Evolutionary conservation across 148 eudicot species (phyloP).

Genomic region (Persicaria maculosa): DNA sequence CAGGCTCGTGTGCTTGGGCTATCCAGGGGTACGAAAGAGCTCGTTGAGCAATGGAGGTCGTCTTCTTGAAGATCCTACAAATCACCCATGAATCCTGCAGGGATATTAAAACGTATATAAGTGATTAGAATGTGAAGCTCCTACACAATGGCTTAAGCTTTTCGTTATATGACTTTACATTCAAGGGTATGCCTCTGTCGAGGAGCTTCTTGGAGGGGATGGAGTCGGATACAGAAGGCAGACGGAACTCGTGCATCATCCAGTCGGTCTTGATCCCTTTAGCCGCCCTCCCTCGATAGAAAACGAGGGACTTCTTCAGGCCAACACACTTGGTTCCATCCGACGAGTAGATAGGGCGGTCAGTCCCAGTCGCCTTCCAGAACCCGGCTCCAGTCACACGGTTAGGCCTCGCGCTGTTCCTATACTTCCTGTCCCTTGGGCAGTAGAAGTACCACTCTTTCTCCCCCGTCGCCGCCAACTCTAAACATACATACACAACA

Average conservation of each 20-base stretch:
- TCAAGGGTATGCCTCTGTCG: conserved; percentile 27
- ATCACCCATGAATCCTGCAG: conserved; percentile 90
- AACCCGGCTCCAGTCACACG: conserved; percentile 65
- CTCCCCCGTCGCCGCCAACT: conserved; percentile 50
- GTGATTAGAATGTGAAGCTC: neutral
- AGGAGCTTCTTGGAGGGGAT: conserved; percentile 25
- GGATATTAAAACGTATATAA: neutral
- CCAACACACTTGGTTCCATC: conserved; percentile 53
- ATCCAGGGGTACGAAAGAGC: conserved; percentile 65
- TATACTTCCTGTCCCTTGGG: conserved; percentile 65
- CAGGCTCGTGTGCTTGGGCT: conserved; percentile 42
- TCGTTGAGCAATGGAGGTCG: conserved; percentile 59
- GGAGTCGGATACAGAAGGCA: conserved; percentile 35
- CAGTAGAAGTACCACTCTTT: conserved; percentile 77
- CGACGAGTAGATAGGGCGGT: conserved; percentile 60
- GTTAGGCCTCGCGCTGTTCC: conserved; percentile 61
- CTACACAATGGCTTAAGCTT: neutral
- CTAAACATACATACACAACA: conserved; percentile 20
- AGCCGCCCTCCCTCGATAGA: conserved; percentile 51
- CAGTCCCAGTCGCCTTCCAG: conserved; percentile 79
- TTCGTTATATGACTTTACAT: conserved; percentile 25
- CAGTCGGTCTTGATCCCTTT: conserved; percentile 62
- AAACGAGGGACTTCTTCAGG: conserved; percentile 49
- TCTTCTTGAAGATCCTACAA: conserved; percentile 89
- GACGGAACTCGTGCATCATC: conserved; percentile 82